Base-by-base conservation (phyloP, 2,329 filamentous ascomycete species). In the Aspergillus pseudoviridinutans region DNA sequence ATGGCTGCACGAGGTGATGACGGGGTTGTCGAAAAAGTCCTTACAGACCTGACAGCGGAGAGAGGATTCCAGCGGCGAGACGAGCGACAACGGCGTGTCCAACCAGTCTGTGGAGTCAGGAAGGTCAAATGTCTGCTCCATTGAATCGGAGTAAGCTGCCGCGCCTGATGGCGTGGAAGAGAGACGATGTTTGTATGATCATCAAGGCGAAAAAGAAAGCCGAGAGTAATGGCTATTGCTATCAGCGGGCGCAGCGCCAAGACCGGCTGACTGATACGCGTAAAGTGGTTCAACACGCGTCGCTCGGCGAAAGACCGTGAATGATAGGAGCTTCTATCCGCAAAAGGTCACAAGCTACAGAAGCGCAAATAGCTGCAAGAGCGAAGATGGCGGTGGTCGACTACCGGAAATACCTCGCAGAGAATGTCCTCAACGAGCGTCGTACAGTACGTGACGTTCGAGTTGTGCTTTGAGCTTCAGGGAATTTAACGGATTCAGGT, bases 11-110 rank as follows among this genome's bases (percentile, higher is more conserved):
- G 90, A 90, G 0, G 94, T 99, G 61, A 97, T 88, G 84, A 99
- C 94, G 0, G 94, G 94, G 52, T 92, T 96, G 60, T 86, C 86
- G 78, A 90, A 97, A 76, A 97, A 96, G 74, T 99, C 95, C 73
- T 97, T 97, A 84, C 94, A 99, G 59, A 99, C 90, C 75, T 97
- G 91, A 76, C 94, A 99, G 66, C 94, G 90, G 22, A 99, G 81
- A 3, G 92, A 87, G 59, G 89, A 87, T 69, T 99, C 94, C 61
- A 99, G 68, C 50, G 74, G 75, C 56, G 74, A 71, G 46, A 80
- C 70, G 35, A 71, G 63, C 14, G 71, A 69, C 55, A 81, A 72
- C 47, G 79, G 78, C 46, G 79, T 80, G 44, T 68, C 65, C 50
- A 80, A 70, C 78, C 78, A 81, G 68, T 81, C 77, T 50, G 78